phyloP scores from a whole-genome alignment of 371 early-diverging fungal genomes.

The Zychaea mexicana region DNA sequence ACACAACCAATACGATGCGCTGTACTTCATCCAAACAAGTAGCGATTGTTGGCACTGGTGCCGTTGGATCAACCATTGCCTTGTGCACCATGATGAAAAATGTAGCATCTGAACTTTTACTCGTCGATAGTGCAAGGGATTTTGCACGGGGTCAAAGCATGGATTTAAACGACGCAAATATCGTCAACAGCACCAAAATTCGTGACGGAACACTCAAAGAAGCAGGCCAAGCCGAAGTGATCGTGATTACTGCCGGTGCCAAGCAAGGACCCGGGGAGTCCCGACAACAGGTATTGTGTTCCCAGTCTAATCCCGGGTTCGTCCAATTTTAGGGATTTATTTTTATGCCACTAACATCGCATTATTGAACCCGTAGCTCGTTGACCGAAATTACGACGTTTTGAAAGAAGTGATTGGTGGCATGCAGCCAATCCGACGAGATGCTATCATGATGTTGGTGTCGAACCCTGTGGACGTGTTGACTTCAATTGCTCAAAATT shows the following conservation, averaged over 20 bases:
- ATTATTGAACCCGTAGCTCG: constrained; percentile 45
- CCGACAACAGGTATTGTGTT: constrained; percentile 63
- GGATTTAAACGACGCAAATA: constrained; percentile 79
- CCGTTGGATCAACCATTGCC: constrained; percentile 81
- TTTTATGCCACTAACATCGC: background rate
- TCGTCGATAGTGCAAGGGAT: constrained; percentile 70
- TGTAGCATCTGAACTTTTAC: constrained; percentile 69
- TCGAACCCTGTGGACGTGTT: constrained; percentile 86
- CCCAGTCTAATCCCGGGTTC: too few species aligned
- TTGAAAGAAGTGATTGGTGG: constrained; percentile 67
- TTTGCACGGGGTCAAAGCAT: constrained; percentile 74
- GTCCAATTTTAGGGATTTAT: too few species aligned
- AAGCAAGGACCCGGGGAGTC: constrained; percentile 82
- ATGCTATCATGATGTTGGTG: constrained; percentile 76
- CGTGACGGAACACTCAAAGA: constrained; percentile 64
- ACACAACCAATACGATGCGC: background rate
- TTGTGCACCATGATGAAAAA: constrained; percentile 73
- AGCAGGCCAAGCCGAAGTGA: constrained; percentile 83
- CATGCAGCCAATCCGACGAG: constrained; percentile 75
- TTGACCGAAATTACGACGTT: constrained; percentile 82
- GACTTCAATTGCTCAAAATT: constrained; percentile 80
- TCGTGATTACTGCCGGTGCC: constrained; percentile 89
- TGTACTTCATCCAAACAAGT: constrained; percentile 19
- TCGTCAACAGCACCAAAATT: constrained; percentile 66
- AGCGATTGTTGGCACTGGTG: constrained; percentile 81